Base-by-base conservation (phyloP, 2,329 filamentous ascomycete species). In the Colletotrichum sp. region DNA sequence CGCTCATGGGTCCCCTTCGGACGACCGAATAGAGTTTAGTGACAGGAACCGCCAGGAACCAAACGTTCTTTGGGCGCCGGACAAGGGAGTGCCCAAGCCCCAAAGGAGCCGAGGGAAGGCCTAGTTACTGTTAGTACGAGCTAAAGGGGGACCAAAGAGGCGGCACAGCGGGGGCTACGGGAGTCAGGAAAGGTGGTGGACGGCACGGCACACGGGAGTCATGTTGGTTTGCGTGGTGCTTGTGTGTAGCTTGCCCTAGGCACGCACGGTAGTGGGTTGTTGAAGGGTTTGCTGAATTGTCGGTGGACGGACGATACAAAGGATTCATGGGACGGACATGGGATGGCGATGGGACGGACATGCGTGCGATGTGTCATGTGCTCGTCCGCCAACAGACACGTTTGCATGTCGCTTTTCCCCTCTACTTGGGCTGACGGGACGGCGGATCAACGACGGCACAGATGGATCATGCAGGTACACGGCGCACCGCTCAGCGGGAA, bases 21-120 rank as follows among this genome's bases (percentile, higher is more conserved):
- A 24, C 26, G 30, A 28, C 59, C 74, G 64, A 63, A 69, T 69
- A 65, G 60, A 67, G 74, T 74, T 74, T 74, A 68, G 72, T 74
- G 44, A 65, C 39, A 76, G 74, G 57, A 73, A 69, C 70, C 22
- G 71, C 28, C 74, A 76, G 74, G 74, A 68, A 76, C 74, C 70
- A 65, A 76, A 73, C 74, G 74, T 52, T 60, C 28, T 69, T 73
- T 68, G 44, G 57, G n/a, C 59, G 39, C 36, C 63, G 66, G 28
- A 34, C 67, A 59, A 60, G 32, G n/a, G 24, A 34, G 36, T n/a
- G 34, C 24, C 66, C 52, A 34, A 68, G 57, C 32, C 39, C 63
- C 63, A 63, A 28, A 73, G 63, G 39, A 48, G 62, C n/a, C 22
- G 48, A 52, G 48, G 28, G 28, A 52, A n/a, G 44, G 44, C 44